These are phyloP conservation scores for Dentiscutata heterogama DNA, from an alignment of 371 early-diverging fungal species.

Conservation along the genomic window DNA sequence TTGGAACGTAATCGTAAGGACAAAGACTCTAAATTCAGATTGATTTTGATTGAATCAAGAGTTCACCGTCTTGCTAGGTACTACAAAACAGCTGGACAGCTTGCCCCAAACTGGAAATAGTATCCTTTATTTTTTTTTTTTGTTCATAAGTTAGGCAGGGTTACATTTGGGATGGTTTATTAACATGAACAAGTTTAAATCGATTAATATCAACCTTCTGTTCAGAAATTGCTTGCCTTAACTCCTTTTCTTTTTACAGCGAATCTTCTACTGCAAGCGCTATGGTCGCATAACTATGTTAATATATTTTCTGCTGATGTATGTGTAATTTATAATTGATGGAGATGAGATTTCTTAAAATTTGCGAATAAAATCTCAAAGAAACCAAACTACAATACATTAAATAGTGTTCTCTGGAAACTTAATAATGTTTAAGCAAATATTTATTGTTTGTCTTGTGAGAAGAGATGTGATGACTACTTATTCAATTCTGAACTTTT, in stretches of 20 bases:
- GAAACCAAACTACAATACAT: neutral
- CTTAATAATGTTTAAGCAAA: neutral
- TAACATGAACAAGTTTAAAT: constrained; percentile 68
- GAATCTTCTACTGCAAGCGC: constrained; percentile 88
- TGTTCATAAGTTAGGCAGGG: neutral
- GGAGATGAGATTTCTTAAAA: neutral
- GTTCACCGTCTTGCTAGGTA: constrained; percentile 99
- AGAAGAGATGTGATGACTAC: constrained; percentile 31
- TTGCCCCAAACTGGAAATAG: constrained; percentile 99
- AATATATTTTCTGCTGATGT: neutral
- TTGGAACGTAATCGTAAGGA: constrained; percentile 99
- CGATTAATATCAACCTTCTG: too few species aligned
- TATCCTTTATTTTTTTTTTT: constrained; percentile 54
- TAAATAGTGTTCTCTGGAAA: neutral
- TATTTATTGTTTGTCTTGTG: neutral
- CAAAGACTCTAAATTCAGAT: constrained; percentile 99
- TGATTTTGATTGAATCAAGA: constrained; percentile 99
- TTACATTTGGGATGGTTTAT: constrained; percentile 51
- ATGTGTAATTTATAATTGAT: neutral
- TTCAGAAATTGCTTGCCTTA: constrained; percentile 15
- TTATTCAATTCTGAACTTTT: constrained; percentile 17
- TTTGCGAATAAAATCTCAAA: neutral
- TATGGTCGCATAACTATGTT: constrained; percentile 72
- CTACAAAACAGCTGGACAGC: constrained; percentile 98
- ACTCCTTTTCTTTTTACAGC: constrained; percentile 58